Evolutionary conservation across 805 yeast genomes (phyloP).

Genomic region (Wickerhamomyces hampshirensis): DNA sequence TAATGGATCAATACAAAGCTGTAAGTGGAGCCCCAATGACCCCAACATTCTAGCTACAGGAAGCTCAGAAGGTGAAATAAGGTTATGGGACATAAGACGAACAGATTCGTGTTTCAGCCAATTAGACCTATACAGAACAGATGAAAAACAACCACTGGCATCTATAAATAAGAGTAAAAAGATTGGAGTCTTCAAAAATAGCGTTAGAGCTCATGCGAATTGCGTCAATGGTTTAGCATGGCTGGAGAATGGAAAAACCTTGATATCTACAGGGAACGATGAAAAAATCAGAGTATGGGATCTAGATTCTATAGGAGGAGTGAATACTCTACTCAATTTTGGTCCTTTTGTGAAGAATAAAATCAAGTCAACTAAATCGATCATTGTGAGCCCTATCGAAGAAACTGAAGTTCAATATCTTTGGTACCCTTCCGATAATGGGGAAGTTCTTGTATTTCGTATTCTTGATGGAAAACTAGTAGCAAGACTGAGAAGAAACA

Average conservation of each 20-base stretch:
- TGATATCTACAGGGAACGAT: slow-evolving; percentile 72
- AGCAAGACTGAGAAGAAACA: slow-evolving; percentile 45
- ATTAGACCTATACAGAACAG: slow-evolving; percentile 52
- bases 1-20: slow-evolving; percentile 49
- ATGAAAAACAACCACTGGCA: slow-evolving; percentile 19
- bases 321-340: slow-evolving; percentile 64
- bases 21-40: slow-evolving; percentile 72
- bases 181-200: slow-evolving; percentile 17
- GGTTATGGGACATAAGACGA: slow-evolving; percentile 82
- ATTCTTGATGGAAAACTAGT: slow-evolving; percentile 59
- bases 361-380: slow-evolving; percentile 26
- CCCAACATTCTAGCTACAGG: slow-evolving; percentile 68
- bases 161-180: slow-evolving; percentile 18
- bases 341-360: slow-evolving; percentile 75
- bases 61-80: slow-evolving; percentile 73
- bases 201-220: slow-evolving; percentile 62
- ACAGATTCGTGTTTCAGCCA: slow-evolving; percentile 59
- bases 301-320: slow-evolving; percentile 42
- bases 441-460: slow-evolving; percentile 59
- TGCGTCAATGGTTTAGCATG: slow-evolving; percentile 77
- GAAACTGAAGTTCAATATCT: slow-evolving; percentile 56
- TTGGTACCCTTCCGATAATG: slow-evolving; percentile 71
- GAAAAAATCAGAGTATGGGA: slow-evolving; percentile 82
- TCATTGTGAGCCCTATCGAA: slow-evolving; percentile 32
- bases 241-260: slow-evolving; percentile 58